Evolutionary conservation across 2,329 filamentous ascomycete genomes (phyloP).

Genomic region (Xenoacremonium recifei): DNA sequence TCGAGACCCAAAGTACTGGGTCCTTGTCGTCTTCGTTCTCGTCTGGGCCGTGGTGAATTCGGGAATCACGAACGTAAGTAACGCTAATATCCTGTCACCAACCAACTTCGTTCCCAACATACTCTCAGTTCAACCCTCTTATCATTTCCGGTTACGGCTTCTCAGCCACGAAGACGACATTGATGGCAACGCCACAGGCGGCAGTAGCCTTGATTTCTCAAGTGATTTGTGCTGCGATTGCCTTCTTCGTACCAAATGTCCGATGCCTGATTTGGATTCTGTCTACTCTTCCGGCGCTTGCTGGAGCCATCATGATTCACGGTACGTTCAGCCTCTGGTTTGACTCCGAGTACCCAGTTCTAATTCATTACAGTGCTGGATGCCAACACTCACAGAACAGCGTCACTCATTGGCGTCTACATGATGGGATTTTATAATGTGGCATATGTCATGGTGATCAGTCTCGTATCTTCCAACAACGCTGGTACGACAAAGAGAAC

Average conservation of each 20-base stretch:
- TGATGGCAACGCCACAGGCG: slow-evolving; percentile 32
- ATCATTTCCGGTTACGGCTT: slow-evolving; percentile 56
- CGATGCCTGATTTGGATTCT: slow-evolving; percentile 31
- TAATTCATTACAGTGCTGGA: slow-evolving; percentile 17
- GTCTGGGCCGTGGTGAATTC: slow-evolving; percentile 67
- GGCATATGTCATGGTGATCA: slow-evolving; percentile 27
- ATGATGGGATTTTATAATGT: slow-evolving; percentile 34
- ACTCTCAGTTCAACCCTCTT: slow-evolving; percentile 54
- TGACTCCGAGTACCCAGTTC: background rate
- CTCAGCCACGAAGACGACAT: slow-evolving; percentile 22
- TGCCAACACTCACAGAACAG: slow-evolving; percentile 13
- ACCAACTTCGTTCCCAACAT: too few species aligned
- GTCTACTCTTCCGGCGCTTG: slow-evolving; percentile 19
- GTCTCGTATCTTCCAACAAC: slow-evolving; percentile 28
- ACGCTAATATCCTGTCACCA: too few species aligned
- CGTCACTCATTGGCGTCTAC: slow-evolving; percentile 29
- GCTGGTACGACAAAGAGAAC: slow-evolving; percentile 31
- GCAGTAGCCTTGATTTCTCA: slow-evolving; percentile 30
- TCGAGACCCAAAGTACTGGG: slow-evolving; percentile 20
- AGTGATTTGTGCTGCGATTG: slow-evolving; percentile 19
- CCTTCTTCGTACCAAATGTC: slow-evolving; percentile 26
- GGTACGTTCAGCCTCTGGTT: background rate
- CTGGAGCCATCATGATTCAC: slow-evolving; percentile 26
- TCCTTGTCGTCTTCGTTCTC: slow-evolving; percentile 32
- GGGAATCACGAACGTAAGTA: slow-evolving; percentile 67